Base-by-base conservation (phyloP, 805 yeast species). In the Saccharomycopsis oosterbeekiorum region DNA sequence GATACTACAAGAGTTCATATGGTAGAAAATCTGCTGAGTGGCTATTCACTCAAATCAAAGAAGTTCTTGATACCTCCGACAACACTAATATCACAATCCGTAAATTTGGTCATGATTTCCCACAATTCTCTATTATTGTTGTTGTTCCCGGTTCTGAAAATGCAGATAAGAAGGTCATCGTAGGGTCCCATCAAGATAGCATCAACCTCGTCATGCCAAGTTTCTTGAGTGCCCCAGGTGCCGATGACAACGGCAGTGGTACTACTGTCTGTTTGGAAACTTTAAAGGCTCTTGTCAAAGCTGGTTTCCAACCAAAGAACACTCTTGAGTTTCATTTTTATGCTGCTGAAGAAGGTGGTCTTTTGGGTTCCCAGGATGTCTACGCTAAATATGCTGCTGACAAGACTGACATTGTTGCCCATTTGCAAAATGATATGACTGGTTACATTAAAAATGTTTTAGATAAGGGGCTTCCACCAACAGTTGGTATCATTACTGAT, bases 361-460 rank as follows among this genome's bases (percentile, higher is more conserved):
- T 89, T 59, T 76, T 89, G 60, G 98, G 98, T 1, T 89, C 97
- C 4, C 79, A 84, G 65, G 96, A 89, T 65, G 82, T 93, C 10
- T 89, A 88, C 71, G 73, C 81, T 11, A 72, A 75, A 26, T 88
- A 88, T 69, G 70, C 74, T 12, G 67, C 70, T 17, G 67, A 76
- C 15, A 75, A 76, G 34, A 75, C 74, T 57, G 75, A 79, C 8
- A 90, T 93, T 26, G 80, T 85, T 40, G 90, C 92, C 2, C 87
- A 91, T 94, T 76, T 93, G 50, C 97, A 93, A 73, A 96, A 91
- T 71, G 98, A 93, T 70, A 92, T 92, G 97, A 88, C 96, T 1
- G 97, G 97, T 0, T 89, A 78, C 69, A 81, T 85, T 2, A 76
- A 78, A 43, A 80, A 78, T 55, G 75, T 84, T 51, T 70, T 74